Evolutionary conservation across 148 eudicot species (phyloP), one percentile per base, ranked within the genome.

Genomic region (Fagopyrum esculentum): DNA sequence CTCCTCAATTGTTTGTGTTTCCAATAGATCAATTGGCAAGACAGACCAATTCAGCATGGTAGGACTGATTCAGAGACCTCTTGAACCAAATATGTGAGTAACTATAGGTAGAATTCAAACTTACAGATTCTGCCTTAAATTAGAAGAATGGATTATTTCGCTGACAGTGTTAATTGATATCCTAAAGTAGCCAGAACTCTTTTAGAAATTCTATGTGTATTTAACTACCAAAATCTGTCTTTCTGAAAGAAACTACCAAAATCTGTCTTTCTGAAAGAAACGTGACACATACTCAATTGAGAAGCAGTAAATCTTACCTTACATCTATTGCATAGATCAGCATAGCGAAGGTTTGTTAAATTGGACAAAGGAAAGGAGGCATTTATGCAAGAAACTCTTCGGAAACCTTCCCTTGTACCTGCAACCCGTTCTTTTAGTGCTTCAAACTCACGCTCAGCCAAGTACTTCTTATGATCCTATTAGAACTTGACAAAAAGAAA

Each of bases 401-500:
- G 80, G 76, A 89, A 91, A 16, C 96, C 98, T 63, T 80, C 81
- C 77, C 91, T 83, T 74, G 77, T 84, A 47, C 98, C 97, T 4
- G 96, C 86, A 83, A 90, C 82, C 44, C 98, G 96, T 72, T 92
- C 97, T 82, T 88, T 92, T 10, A 94, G 82, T 16, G 96, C 91
- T 81, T 86, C 90, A 79, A 87, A 94, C 82, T 94, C 97, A 77
- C 86, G 90, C 78, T 94, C 93, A 45, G 85, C 84, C 89, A 94
- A 79, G 90, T 82, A 89, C 78, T 69, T 89, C 83, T 87, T 90
- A 84, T 89, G 93, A 92, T 92, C 98, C 98, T 94, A 92, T 84
- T 74, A 82, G 69, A 86, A 87, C 98, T 91, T 94, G 87, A 92
- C 81, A 84, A 85, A 76, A 49, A 72, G 74, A 86, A 82, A 77